Base-by-base conservation (phyloP, 768 basidiomycete genomes). In the Mycena haematopus region DNA sequence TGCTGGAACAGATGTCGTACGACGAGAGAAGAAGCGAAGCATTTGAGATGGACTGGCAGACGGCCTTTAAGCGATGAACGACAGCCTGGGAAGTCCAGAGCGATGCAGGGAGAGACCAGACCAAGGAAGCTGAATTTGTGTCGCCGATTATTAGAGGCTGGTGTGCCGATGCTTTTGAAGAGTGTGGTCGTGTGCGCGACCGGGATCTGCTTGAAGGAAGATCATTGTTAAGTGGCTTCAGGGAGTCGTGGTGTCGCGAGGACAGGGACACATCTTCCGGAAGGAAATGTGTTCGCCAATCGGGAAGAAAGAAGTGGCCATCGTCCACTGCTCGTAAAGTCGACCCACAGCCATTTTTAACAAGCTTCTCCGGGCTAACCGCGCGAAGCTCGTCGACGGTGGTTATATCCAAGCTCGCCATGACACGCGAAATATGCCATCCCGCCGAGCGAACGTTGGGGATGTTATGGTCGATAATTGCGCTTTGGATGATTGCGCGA, bases 71-170 rank as follows among this genome's bases (percentile, higher is more conserved):
- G 31, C 90, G 81, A 52, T 89, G 85, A 40, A 86, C 83, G 59
- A 86, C 86, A 40, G 82, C 85, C 0, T 82, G 68, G 0, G 87
- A 76, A 0, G 83, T 84, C 91, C 91, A 93, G 6, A 81, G 72
- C 6, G 86, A 88, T 2, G 83, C 82, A 15, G 86, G 78, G 3
- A 76, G 68, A 0, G 85, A 81, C 89, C 89, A 90, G 11, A 86
- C 79, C 52, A 86, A 79, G 13, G 88, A 85, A 65, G 92, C 88
- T 61, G 78, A 83, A 24, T 82, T 80, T 51, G 84, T 86, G 72
- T 93, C 91, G 8, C 91, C 91, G 52, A 93, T 89, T 62, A 93
- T 86, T 58, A 93, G 77, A 1, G 90, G 88, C 63, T 93, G 90
- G 24, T 81, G 75, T 38, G 73, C 70, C n/a, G 72, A 64, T 11